These are phyloP conservation scores for Fusarium incarnatum DNA, from an alignment of 2,329 filamentous ascomycete species.

Conservation along the genomic window DNA sequence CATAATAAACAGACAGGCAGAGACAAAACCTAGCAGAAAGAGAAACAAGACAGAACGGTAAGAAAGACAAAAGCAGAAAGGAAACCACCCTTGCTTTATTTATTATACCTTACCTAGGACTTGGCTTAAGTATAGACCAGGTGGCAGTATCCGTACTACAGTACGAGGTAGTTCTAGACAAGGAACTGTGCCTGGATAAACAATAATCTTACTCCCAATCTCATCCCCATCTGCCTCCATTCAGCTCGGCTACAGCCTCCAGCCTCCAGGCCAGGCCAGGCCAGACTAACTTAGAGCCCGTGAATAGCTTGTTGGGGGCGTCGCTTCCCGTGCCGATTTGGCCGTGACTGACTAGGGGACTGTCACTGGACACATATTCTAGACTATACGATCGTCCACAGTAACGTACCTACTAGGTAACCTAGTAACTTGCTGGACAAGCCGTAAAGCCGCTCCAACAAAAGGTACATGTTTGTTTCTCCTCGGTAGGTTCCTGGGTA, in stretches of 20 bases:
- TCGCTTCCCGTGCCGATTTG: constrained; percentile 35
- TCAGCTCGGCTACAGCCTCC: background rate
- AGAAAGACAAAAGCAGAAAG: background rate
- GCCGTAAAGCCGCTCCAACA: background rate
- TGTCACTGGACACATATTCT: constrained; percentile 28
- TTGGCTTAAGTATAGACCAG: background rate
- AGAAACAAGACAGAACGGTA: constrained; percentile 16
- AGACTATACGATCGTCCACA: background rate
- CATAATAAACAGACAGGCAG: constrained; percentile 6
- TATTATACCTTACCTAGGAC: background rate
- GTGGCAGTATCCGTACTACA: background rate
- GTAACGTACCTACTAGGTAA: background rate
- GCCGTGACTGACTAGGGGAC: constrained; percentile 23
- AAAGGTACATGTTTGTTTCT: background rate
- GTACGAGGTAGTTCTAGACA: background rate
- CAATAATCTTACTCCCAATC: background rate
- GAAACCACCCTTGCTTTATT: background rate
- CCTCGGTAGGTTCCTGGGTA: background rate
- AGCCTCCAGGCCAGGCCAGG: background rate
- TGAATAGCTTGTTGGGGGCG: constrained; percentile 33
- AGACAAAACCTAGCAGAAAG: constrained; percentile 4
- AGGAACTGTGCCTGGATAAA: background rate
- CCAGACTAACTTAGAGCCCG: constrained; percentile 15
- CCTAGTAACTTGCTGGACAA: background rate
- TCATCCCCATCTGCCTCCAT: background rate